phyloP scores from a whole-genome alignment of 441 rosid species.

The Adansonia rubrostipa region DNA sequence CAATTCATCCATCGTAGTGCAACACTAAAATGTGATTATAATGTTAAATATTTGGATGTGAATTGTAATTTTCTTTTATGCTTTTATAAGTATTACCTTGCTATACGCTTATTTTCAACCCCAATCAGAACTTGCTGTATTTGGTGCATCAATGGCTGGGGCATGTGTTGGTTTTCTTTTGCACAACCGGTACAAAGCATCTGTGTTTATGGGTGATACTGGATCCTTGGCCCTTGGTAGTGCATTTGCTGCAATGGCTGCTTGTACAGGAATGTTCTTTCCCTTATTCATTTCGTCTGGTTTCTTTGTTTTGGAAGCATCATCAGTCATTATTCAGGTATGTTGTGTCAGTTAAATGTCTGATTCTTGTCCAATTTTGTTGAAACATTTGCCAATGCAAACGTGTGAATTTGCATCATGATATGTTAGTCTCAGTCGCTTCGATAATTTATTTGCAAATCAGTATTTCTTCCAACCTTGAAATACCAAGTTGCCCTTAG shows the following conservation, averaged over 20 bases:
- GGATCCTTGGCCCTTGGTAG: constrained; percentile 94
- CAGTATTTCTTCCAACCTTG: background rate
- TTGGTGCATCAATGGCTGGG: constrained; percentile 96
- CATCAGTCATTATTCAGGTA: constrained; percentile 76
- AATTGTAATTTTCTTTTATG: background rate
- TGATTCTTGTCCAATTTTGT: background rate
- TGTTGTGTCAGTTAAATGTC: background rate
- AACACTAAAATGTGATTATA: background rate
- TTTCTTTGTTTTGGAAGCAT: constrained; percentile 67
- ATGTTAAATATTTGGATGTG: background rate
- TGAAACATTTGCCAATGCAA: background rate
- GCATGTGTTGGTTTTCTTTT: constrained; percentile 89
- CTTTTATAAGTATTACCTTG: background rate
- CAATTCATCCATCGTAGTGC: background rate
- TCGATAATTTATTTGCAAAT: background rate
- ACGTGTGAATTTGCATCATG: background rate
- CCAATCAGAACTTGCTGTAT: constrained; percentile 72
- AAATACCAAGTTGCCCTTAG: background rate
- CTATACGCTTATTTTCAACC: constrained; percentile 21
- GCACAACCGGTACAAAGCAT: constrained; percentile 85
- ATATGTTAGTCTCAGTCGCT: background rate
- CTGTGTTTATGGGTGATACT: constrained; percentile 80
- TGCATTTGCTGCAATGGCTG: constrained; percentile 95
- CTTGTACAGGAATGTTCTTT: constrained; percentile 92
- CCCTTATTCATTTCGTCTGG: constrained; percentile 85